Conservation (phyloP, 1,139 yeast species). For the Yamadazyma taylorii region DNA sequence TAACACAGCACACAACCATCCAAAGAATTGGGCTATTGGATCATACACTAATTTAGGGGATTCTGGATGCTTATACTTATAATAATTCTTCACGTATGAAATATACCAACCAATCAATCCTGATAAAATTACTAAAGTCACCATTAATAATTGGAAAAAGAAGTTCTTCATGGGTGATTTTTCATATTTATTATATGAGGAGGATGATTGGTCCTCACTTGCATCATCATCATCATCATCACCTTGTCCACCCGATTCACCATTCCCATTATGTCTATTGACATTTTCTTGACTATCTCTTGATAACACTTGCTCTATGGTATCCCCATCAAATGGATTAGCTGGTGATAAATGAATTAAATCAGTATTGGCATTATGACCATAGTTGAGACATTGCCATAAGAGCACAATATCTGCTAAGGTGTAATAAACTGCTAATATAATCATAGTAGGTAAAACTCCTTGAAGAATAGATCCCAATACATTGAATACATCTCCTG, state of each 20-base stretch:
- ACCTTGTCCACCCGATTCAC: too few species aligned
- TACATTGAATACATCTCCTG: constrained; percentile 89
- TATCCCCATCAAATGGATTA: constrained; percentile 75
- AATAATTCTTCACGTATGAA: constrained; percentile 45
- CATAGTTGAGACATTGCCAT: constrained; percentile 77
- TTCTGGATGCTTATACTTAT: constrained; percentile 28
- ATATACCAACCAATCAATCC: constrained; percentile 89
- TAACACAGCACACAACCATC: constrained; percentile 85
- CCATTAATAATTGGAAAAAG: constrained; percentile 60
- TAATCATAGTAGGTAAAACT: constrained; percentile 88
- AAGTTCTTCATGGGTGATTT: constrained; percentile 8
- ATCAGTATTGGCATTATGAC: constrained; percentile 55
- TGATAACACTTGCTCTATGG: constrained; percentile 55
- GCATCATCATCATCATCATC: too few species aligned
- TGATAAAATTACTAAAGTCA: constrained; percentile 64
- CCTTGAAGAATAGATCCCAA: constrained; percentile 87
- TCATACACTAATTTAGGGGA: constrained; percentile 53
- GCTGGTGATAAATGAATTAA: constrained; percentile 87
- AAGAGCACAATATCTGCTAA: constrained; percentile 82
- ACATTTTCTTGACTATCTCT: constrained; percentile 23
- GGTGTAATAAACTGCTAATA: constrained; percentile 88
- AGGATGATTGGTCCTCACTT: too few species aligned
- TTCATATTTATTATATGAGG: too few species aligned
- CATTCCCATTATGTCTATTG: too few species aligned
- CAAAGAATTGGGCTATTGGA: constrained; percentile 81